Percentiles rank a stretch among this genome's conserved stretches.
Conservation (phyloP, 805 yeast species). For the Spathaspora gorwiae region DNA sequence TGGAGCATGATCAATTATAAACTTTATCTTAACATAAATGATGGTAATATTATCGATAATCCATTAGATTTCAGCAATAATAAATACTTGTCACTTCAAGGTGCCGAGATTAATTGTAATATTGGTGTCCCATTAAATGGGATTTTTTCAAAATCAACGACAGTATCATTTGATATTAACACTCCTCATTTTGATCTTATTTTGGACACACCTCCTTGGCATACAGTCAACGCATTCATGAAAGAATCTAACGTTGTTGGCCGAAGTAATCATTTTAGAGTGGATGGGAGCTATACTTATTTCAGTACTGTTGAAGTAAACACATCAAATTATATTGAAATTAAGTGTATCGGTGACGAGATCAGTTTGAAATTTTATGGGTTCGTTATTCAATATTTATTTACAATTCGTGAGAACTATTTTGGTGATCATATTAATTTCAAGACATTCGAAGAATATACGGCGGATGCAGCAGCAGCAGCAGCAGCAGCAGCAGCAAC, state of each 20-base stretch:
- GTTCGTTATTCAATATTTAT: conserved; percentile 66
- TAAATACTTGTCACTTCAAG: conserved; percentile 68
- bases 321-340: conserved; percentile 62
- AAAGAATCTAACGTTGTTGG: conserved; percentile 59
- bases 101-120: conserved; percentile 47
- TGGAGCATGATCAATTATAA: conserved; percentile 58
- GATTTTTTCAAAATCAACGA: conserved; percentile 47
- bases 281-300: conserved; percentile 65
- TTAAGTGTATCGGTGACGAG: conserved; percentile 62
- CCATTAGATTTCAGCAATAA: conserved; percentile 83
- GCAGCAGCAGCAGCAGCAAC: conserved; percentile 1
- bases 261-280: conserved; percentile 52
- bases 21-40: conserved; percentile 75
- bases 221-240: conserved; percentile 72
- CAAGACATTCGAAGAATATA: conserved; percentile 80
- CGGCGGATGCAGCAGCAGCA: conserved; percentile 14
- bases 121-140: conserved; percentile 57
- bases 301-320: conserved; percentile 56
- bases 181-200: conserved; percentile 61
- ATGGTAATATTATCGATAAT: conserved; percentile 80
- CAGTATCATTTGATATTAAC: conserved; percentile 44
- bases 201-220: conserved; percentile 88
- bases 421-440: conserved; percentile 85
- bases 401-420: conserved; percentile 79
- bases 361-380: conserved; percentile 76